Base-by-base conservation (phyloP, 75 land plant species). In the Pinus taeda region DNA sequence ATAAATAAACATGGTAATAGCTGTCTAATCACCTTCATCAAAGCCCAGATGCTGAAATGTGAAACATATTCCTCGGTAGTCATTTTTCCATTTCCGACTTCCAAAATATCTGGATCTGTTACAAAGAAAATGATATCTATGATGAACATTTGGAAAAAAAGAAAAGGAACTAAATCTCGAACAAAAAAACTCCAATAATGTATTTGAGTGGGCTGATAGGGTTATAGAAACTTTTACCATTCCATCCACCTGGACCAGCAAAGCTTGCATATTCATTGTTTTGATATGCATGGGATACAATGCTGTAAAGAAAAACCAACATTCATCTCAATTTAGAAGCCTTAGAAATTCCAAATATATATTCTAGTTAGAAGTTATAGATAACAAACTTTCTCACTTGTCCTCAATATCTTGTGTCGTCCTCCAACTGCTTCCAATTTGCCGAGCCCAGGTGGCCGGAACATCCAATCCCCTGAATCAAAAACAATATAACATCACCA, bases 101-200 rank as follows among this genome's bases (percentile, higher is more conserved):
- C 98, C 22, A 95, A 81, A 96, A 95, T 95, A 81, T 95, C 98
- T 12, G 96, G 98, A 86, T 93, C 95, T 95, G 87, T 60, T 56
- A 26, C 69, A 39, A 57, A 73, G 20, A 61, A 77, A 78, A 45
- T 6, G 49, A 5, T 6, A 45, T 0, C 5, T 2, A 42, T 42
- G 45, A 42, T 42, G 45, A 42, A 42, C 3, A 42, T 0, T 42
- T 42, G 45, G 45, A n/a, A 42, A 42, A 42, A 2, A 4, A 42
- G 45, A 3, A 42, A 42, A 42, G 3, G 45, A 4, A 42, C 45
- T 42, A 42, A 42, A 42, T 42, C 0, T 42, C 3, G 1, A 1
- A 4, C 5, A 4, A 4, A 42, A 42, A 42, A 42, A 3, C 5
- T 42, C 0, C 45, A 42, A 42, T 42, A 4, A 3, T 42, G 45